Evolutionary conservation across 768 basidiomycete genomes (phyloP).

Genomic region (Mrakia hoshinonis): DNA sequence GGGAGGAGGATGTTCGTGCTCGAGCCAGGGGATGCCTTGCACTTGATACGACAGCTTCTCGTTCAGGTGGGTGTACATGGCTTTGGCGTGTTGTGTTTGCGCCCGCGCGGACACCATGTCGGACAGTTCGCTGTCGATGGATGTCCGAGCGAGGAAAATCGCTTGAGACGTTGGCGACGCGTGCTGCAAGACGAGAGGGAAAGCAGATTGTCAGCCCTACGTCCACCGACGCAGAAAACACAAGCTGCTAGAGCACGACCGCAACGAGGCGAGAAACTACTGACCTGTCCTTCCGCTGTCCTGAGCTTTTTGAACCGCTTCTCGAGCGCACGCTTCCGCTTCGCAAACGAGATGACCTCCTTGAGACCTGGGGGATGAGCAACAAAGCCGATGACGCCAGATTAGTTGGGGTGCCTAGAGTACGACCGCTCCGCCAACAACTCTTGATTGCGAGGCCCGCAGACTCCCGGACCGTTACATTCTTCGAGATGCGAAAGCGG

Average conservation of each 20-base stretch:
- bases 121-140: slow-evolving; percentile 12
- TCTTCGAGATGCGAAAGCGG: background rate
- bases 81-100: background rate
- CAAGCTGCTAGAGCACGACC: background rate
- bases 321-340: slow-evolving; percentile 51
- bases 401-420: too few relatives aligned
- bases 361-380: slow-evolving; percentile 41
- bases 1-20: background rate
- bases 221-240: too few relatives aligned
- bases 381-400: too few relatives aligned
- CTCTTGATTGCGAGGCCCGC: too few relatives aligned
- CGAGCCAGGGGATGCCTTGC: slow-evolving; percentile 2
- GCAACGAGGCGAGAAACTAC: too few relatives aligned
- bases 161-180: slow-evolving; percentile 53
- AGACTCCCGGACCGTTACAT: too few relatives aligned
- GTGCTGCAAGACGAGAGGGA: slow-evolving; percentile 47
- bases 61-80: background rate
- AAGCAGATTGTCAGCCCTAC: background rate
- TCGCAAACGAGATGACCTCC: slow-evolving; percentile 61
- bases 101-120: background rate
- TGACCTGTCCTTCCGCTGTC: slow-evolving; percentile 51
- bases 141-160: slow-evolving; percentile 12
- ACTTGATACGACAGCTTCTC: background rate
- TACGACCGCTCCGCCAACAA: too few relatives aligned
- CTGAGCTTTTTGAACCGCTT: slow-evolving; percentile 54